Conservation (phyloP, 768 basidiomycete species). For the Pisolithus microcarpus region DNA sequence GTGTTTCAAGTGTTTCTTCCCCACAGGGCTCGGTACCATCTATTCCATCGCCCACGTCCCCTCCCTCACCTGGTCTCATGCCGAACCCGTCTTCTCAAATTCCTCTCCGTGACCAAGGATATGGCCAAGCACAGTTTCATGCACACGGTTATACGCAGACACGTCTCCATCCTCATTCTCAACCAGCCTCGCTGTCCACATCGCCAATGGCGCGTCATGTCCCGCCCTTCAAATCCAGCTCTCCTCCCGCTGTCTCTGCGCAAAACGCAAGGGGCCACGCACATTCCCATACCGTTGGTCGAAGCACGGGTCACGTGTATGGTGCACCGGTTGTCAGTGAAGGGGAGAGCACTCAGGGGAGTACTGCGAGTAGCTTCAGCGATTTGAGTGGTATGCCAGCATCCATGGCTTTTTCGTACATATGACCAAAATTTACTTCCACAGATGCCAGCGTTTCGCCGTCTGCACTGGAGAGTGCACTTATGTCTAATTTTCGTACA, state of each 20-base stretch:
- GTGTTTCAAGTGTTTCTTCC: conserved; percentile 67
- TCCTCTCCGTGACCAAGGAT: background rate
- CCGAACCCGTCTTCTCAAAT: background rate
- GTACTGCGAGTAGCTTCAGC: conserved; percentile 77
- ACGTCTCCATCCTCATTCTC: conserved; percentile 25
- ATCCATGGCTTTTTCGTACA: background rate
- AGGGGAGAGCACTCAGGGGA: conserved; percentile 57
- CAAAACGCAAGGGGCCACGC: conserved; percentile 47
- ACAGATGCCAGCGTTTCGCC: conserved; percentile 69
- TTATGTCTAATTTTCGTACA: conserved; percentile 66
- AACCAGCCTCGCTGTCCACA: conserved; percentile 6
- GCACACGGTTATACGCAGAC: conserved; percentile 4
- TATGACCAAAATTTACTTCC: background rate
- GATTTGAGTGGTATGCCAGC: conserved; percentile 66
- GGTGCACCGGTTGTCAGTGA: conserved; percentile 37
- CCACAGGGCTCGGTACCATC: conserved; percentile 75
- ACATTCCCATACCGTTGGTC: conserved; percentile 38
- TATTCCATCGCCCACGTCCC: conserved; percentile 67
- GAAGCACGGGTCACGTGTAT: conserved; percentile 28
- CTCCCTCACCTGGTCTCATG: conserved; percentile 23
- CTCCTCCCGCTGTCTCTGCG: conserved; percentile 52
- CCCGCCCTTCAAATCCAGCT: conserved; percentile 51
- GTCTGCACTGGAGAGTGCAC: conserved; percentile 74
- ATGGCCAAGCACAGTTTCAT: background rate
- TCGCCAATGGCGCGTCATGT: conserved; percentile 44